Percentiles rank a stretch among this genome's conserved stretches.
These are phyloP conservation scores for Omphalea diandra DNA, from an alignment of 441 rosid species.

Conservation along the genomic window DNA sequence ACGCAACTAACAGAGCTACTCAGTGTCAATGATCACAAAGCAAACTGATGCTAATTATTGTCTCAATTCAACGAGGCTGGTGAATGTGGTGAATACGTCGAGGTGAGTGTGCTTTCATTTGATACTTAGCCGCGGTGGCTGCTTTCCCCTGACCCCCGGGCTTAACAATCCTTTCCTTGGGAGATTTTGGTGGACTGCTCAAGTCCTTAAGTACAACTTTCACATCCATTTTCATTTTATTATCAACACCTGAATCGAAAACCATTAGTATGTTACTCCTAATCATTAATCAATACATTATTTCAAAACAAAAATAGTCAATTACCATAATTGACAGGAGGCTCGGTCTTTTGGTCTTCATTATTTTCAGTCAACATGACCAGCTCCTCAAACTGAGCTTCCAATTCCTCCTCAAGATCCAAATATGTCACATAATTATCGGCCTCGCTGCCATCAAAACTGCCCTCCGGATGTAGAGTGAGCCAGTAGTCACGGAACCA, in stretches of 20 bases:
- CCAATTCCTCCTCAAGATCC: slow-evolving; percentile 23
- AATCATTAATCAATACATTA: no score
- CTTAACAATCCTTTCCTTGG: slow-evolving; percentile 17
- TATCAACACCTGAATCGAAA: slow-evolving; percentile 17
- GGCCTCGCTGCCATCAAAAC: slow-evolving; percentile 24
- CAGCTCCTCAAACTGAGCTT: slow-evolving; percentile 26
- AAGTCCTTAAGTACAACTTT: slow-evolving; percentile 19
- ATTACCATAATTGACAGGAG: slow-evolving; percentile 25
- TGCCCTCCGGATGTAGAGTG: slow-evolving; percentile 32
- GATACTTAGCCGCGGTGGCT: slow-evolving; percentile 23
- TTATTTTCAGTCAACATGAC: slow-evolving; percentile 18
- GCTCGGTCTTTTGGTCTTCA: slow-evolving; percentile 13
- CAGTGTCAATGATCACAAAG: not conserved
- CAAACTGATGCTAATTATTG: not conserved
- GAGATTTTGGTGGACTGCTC: slow-evolving; percentile 15
- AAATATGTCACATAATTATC: no score
- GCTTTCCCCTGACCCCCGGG: slow-evolving; percentile 13
- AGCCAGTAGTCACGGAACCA: slow-evolving; percentile 50
- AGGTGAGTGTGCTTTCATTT: slow-evolving; percentile 26
- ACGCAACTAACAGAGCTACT: not conserved
- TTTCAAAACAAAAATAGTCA: no score
- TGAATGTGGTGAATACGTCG: slow-evolving; percentile 28
- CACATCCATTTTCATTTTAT: slow-evolving; percentile 16
- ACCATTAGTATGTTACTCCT: no score
- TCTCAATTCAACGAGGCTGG: slow-evolving; percentile 41